Percentiles rank a stretch among this genome's conserved stretches.
phyloP scores from a whole-genome alignment of 176 grass and related monocot species.

The Puccinellia tenuiflora region DNA sequence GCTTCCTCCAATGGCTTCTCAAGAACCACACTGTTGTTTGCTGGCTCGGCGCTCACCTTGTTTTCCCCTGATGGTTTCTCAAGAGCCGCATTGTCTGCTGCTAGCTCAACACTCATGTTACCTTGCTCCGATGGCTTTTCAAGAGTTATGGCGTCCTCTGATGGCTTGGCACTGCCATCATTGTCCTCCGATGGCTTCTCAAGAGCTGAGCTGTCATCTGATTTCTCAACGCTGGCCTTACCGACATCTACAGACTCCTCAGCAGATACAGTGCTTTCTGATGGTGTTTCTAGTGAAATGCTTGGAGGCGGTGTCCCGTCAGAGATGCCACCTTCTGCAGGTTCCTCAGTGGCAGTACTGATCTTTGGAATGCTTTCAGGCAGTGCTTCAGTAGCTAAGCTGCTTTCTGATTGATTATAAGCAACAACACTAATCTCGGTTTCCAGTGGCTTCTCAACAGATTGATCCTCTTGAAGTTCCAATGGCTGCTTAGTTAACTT shows the following conservation, averaged over 20 bases:
- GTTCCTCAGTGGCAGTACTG: neutral
- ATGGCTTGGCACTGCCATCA: constrained; percentile 6
- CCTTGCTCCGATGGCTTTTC: constrained; percentile 25
- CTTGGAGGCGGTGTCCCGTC: neutral
- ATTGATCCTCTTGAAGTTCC: constrained; percentile 18
- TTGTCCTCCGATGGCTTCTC: constrained; percentile 3
- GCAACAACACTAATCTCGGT: neutral
- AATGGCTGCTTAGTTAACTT: neutral
- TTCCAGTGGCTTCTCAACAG: constrained; percentile 8
- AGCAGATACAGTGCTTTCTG: neutral
- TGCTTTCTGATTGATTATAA: constrained; percentile 31
- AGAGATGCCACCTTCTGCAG: neutral
- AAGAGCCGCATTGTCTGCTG: constrained; percentile 8
- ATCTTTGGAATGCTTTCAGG: constrained; percentile 7
- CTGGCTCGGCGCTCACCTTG: neutral
- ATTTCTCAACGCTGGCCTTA: neutral
- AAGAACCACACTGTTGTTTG: neutral
- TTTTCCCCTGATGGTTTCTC: constrained; percentile 16
- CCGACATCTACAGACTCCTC: neutral
- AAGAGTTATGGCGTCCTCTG: neutral
- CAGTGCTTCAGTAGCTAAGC: constrained; percentile 17
- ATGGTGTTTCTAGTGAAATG: constrained; percentile 29
- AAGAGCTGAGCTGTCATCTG: neutral
- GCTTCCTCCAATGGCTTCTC: constrained; percentile 23
- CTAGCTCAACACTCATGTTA: neutral